Base-by-base conservation (phyloP, 2,329 filamentous ascomycete species). In the Bisporella sp. region DNA sequence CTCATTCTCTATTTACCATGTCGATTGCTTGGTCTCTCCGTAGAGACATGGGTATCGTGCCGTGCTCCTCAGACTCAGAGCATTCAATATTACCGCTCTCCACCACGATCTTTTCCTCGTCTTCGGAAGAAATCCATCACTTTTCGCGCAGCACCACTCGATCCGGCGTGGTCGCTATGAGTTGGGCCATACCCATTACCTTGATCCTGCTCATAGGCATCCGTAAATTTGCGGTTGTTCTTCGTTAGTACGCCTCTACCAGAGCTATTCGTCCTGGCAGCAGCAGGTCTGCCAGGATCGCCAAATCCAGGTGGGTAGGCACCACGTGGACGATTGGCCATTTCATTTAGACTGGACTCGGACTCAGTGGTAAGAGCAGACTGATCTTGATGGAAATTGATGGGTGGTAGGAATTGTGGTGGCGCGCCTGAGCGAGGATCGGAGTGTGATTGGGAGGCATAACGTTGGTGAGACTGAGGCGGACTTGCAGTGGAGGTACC, bases 101-200 rank as follows among this genome's bases (percentile, higher is more conserved):
- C 52, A 8, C 52, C 59, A 13, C 62, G 52, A 86, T 76, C 59
- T 84, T 88, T 71, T 85, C 87, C 89, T 66, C 91, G 81, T 67
- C 91, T 79, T 61, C 93, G 79, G 75, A 99, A 99, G 69, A 97
- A 96, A 71, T 99, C 92, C 91, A 99, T 97, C 39, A 99, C 93
- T 65, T 89, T 84, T 66, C 91, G 85, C 11, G 91, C 90, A 3
- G 90, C 87, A 50, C 89, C 89, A 57, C 84, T 92, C 67, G 87
- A 95, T 42, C 92, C 92, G 32, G 84, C 84, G 47, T 65, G 59
- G 62, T 90, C 84, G 47, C 84, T 80, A 48, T 76, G 75, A 35
- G 68, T 66, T 56, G 72, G 76, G 43, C 72, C 74, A 54, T 77
- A 78, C 46, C 81, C 78, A 48, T 73, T 75, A 54, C 76, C 84